phyloP scores from a whole-genome alignment of 257 asterid genomes.

The Coffea canephora region DNA sequence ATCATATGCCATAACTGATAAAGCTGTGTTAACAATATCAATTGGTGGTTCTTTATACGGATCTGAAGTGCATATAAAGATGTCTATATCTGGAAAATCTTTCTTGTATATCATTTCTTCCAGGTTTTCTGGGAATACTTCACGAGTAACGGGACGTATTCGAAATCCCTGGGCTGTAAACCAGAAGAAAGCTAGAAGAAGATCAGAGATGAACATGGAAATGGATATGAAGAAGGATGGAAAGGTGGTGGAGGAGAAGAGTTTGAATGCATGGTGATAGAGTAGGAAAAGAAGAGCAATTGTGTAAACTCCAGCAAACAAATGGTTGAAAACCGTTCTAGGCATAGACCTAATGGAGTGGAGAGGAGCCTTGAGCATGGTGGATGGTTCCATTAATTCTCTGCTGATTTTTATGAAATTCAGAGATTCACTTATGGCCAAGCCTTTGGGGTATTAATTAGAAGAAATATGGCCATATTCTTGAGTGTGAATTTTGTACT shows the following conservation, averaged over 20 bases:
- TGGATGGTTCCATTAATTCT: conserved; percentile 4
- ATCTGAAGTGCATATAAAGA: conserved; percentile 74
- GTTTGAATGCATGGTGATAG: conserved; percentile 9
- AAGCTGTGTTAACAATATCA: conserved; percentile 53
- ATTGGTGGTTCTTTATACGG: conserved; percentile 70
- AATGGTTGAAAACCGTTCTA: conserved; percentile 10
- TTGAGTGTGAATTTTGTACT: too few relatives aligned
- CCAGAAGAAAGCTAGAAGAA: conserved; percentile 59
- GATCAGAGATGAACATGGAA: conserved; percentile 38
- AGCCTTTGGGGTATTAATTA: neutral
- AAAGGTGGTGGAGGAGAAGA: neutral
- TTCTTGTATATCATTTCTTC: neutral
- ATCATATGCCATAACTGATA: conserved; percentile 69
- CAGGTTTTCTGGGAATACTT: conserved; percentile 40
- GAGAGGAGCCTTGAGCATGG: neutral
- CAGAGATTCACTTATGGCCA: neutral
- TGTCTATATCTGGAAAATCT: conserved; percentile 51
- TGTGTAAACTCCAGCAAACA: conserved; percentile 9
- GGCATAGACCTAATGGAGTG: conserved; percentile 8
- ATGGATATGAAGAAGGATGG: conserved; percentile 16
- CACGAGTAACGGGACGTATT: conserved; percentile 34
- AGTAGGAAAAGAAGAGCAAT: conserved; percentile 8
- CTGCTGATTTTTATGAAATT: neutral
- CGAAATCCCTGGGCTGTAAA: conserved; percentile 48
- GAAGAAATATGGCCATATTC: too few relatives aligned